Evolutionary conservation across 176 grass and related monocot genomes (phyloP).

Genomic region (Puccinellia tenuiflora): DNA sequence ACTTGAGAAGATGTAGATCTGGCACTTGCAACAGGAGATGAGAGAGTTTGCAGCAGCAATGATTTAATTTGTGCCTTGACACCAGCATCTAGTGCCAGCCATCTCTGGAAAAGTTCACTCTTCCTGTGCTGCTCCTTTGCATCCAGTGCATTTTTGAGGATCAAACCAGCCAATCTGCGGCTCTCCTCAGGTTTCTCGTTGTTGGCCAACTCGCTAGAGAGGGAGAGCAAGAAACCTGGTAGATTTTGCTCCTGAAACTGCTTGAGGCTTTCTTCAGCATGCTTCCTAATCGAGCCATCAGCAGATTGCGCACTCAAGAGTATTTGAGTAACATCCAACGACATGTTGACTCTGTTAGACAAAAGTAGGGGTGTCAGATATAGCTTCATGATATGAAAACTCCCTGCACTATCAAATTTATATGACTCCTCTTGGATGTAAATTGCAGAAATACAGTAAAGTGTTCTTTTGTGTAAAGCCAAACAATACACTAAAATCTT

Average conservation of each 20-base stretch:
- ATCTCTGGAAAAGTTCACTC: conserved; percentile 73
- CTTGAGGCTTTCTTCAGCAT: conserved; percentile 77
- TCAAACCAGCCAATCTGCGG: conserved; percentile 69
- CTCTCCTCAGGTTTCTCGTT: conserved; percentile 75
- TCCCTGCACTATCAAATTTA: not conserved
- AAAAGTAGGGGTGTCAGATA: not conserved
- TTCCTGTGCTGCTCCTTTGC: conserved; percentile 78
- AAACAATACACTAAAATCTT: not conserved
- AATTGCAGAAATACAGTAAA: not conserved
- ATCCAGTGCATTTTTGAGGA: conserved; percentile 79
- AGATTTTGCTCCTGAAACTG: conserved; percentile 90
- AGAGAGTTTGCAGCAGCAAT: conserved; percentile 60
- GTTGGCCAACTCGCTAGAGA: conserved; percentile 60
- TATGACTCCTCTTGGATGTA: not conserved
- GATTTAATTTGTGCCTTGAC: conserved; percentile 68
- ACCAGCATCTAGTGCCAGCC: conserved; percentile 58
- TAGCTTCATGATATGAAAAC: not conserved
- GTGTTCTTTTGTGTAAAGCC: not conserved
- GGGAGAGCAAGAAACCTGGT: conserved; percentile 54
- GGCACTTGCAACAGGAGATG: conserved; percentile 65
- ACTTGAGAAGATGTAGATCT: conserved; percentile 87
- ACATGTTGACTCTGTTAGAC: conserved; percentile 51
- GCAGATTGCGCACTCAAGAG: conserved; percentile 75
- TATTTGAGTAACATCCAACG: conserved; percentile 71
- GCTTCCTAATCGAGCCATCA: conserved; percentile 54